These are phyloP conservation scores for Trichoderma hamatum DNA, from an alignment of 2,329 filamentous ascomycete species.

Conservation along the genomic window DNA sequence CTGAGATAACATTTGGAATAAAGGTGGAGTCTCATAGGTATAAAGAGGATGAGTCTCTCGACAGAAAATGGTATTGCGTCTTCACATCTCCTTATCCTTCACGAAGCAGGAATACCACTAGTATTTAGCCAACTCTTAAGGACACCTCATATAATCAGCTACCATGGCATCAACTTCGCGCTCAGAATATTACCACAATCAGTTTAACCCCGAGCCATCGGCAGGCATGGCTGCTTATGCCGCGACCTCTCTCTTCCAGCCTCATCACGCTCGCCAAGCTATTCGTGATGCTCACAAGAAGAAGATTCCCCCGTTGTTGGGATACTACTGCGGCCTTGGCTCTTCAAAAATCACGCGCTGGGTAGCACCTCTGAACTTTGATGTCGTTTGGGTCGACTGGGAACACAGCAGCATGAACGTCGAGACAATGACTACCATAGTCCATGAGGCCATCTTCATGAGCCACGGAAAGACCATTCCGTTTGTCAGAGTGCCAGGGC, in stretches of 20 bases:
- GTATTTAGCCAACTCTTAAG: background rate
- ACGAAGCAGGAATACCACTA: no score
- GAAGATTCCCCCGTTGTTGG: constrained; percentile 49
- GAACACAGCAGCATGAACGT: constrained; percentile 50
- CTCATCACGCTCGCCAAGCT: constrained; percentile 49
- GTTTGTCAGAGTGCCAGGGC: constrained; percentile 49
- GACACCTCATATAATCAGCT: background rate
- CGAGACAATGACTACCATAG: constrained; percentile 55
- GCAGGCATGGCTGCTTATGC: constrained; percentile 23
- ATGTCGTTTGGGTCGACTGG: constrained; percentile 52
- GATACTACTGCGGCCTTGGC: constrained; percentile 47
- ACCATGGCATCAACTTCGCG: background rate
- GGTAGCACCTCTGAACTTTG: constrained; percentile 48
- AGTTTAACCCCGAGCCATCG: background rate
- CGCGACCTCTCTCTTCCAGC: constrained; percentile 51
- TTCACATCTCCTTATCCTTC: background rate
- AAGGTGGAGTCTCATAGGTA: background rate
- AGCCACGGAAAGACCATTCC: constrained; percentile 50
- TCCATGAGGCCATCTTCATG: constrained; percentile 52
- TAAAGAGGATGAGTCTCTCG: constrained; percentile 1
- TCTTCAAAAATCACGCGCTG: constrained; percentile 46
- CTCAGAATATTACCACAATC: background rate
- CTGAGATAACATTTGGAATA: background rate
- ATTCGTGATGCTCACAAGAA: constrained; percentile 51
- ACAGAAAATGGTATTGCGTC: background rate